Conservation (phyloP, 2,329 filamentous ascomycete species). For the Juglanconis sp. region DNA sequence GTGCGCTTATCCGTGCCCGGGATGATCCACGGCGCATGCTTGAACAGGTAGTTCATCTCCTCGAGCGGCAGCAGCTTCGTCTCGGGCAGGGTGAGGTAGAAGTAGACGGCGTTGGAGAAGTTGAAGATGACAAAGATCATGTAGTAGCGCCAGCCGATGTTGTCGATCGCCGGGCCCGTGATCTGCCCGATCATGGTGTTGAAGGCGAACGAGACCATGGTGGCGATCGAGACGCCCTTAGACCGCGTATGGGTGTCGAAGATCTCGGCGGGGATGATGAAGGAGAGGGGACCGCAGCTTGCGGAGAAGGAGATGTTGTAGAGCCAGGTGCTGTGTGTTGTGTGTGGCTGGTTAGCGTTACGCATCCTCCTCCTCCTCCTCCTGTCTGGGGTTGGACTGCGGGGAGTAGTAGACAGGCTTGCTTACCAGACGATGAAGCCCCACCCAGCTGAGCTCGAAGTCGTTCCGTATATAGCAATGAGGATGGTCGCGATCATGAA, state of each 20-base stretch:
- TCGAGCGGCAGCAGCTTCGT: slow-evolving; percentile 60
- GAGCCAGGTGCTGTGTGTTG: slow-evolving; percentile 60
- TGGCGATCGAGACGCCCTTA: slow-evolving; percentile 72
- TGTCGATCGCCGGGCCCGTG: slow-evolving; percentile 47
- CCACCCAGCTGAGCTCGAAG: slow-evolving; percentile 58
- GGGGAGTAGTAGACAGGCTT: neutral
- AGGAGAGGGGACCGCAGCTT: slow-evolving; percentile 64
- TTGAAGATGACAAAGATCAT: slow-evolving; percentile 59
- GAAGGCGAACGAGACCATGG: slow-evolving; percentile 71
- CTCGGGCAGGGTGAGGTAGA: slow-evolving; percentile 63
- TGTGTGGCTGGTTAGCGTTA: no score
- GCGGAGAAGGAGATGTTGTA: slow-evolving; percentile 76
- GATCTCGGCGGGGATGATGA: slow-evolving; percentile 66
- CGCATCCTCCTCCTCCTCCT: no score
- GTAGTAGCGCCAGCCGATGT: slow-evolving; percentile 45
- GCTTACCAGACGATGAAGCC: slow-evolving; percentile 64
- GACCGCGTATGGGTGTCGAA: slow-evolving; percentile 74
- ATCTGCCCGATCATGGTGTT: slow-evolving; percentile 39
- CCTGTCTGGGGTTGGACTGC: no score
- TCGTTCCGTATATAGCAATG: slow-evolving; percentile 33
- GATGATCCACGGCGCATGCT: slow-evolving; percentile 58
- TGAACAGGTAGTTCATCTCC: slow-evolving; percentile 63
- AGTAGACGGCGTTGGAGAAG: slow-evolving; percentile 41
- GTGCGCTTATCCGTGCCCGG: slow-evolving; percentile 51
- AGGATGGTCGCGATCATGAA: slow-evolving; percentile 66